Evolutionary conservation across 495 filamentous ascomycete species (phyloP).

Genomic region (Penicillium soppii): DNA sequence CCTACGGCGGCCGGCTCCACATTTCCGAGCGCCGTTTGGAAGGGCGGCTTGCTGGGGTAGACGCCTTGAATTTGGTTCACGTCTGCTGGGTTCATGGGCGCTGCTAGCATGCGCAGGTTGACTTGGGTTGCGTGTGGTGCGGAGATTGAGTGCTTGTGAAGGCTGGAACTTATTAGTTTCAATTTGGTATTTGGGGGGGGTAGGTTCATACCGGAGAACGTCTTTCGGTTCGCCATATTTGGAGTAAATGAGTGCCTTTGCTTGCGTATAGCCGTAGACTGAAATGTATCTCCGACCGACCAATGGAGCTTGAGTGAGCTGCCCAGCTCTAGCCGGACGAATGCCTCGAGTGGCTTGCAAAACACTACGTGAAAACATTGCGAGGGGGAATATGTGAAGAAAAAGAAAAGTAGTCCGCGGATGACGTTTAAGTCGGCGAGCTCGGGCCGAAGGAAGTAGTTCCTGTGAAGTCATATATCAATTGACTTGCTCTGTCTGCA

Average conservation of each 20-base stretch:
- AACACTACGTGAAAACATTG: conserved; percentile 36
- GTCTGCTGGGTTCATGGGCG: conserved; percentile 95
- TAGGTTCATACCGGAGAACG: conserved; percentile 61
- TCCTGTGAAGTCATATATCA: not conserved
- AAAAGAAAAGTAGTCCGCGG: conserved; percentile 5
- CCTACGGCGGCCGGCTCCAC: conserved; percentile 66
- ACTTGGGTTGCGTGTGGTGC: conserved; percentile 61
- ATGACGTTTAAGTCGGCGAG: conserved; percentile 27
- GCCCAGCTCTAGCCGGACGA: conserved; percentile 10
- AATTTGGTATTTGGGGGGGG: not conserved
- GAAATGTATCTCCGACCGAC: conserved; percentile 49
- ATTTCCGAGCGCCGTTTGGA: conserved; percentile 73
- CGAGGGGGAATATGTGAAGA: not conserved
- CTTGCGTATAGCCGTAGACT: conserved; percentile 96
- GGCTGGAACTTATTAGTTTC: conserved; percentile 35
- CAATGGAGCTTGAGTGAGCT: conserved; percentile 32
- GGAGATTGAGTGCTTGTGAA: conserved; percentile 81
- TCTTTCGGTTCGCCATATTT: conserved; percentile 82
- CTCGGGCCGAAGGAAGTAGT: conserved; percentile 28
- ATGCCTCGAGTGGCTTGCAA: conserved; percentile 20
- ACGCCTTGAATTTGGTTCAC: conserved; percentile 96
- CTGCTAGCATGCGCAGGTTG: conserved; percentile 74
- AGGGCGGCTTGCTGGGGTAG: conserved; percentile 82
- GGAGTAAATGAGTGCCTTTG: conserved; percentile 84
- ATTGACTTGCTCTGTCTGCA: too few species aligned